phyloP scores from a whole-genome alignment of 805 yeast genomes.

The Starmerella stigmatis region DNA sequence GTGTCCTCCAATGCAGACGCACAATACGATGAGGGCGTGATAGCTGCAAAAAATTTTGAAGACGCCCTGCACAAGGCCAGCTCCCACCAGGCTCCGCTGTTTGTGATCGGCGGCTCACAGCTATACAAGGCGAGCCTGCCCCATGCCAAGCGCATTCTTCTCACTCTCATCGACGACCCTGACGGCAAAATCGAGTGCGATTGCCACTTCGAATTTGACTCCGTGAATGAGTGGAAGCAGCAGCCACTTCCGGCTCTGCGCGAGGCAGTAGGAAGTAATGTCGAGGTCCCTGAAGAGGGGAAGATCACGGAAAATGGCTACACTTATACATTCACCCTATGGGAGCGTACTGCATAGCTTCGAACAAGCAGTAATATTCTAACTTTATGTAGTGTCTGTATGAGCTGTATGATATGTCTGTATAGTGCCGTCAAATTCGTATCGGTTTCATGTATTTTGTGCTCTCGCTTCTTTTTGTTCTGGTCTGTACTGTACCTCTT shows the following conservation, averaged over 20 bases:
- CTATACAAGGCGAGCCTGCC: slow-evolving; percentile 53
- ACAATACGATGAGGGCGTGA: slow-evolving; percentile 25
- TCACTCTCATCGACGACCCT: slow-evolving; percentile 53
- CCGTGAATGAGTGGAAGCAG: slow-evolving; percentile 28
- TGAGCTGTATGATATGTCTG: no score
- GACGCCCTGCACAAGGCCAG: slow-evolving; percentile 32
- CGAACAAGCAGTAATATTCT: not conserved
- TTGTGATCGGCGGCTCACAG: slow-evolving; percentile 88
- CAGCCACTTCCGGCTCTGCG: slow-evolving; percentile 32
- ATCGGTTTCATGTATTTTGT: no score
- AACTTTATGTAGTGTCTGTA: no score
- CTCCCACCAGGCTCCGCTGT: slow-evolving; percentile 27
- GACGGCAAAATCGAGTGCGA: slow-evolving; percentile 47
- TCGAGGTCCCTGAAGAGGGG: slow-evolving; percentile 22
- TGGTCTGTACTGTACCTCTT: no score
- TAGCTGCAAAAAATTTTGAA: slow-evolving; percentile 37
- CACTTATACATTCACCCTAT: slow-evolving; percentile 51
- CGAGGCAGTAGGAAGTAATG: slow-evolving; percentile 32
- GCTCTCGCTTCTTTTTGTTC: no score
- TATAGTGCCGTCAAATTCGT: no score
- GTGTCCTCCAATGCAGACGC: slow-evolving; percentile 42
- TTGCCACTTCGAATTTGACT: slow-evolving; percentile 43
- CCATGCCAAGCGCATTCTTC: slow-evolving; percentile 44
- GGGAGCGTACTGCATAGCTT: slow-evolving; percentile 24
- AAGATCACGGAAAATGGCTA: slow-evolving; percentile 40